Evolutionary conservation across 805 yeast species (phyloP).

Genomic region (Suhomyces emberorum): DNA sequence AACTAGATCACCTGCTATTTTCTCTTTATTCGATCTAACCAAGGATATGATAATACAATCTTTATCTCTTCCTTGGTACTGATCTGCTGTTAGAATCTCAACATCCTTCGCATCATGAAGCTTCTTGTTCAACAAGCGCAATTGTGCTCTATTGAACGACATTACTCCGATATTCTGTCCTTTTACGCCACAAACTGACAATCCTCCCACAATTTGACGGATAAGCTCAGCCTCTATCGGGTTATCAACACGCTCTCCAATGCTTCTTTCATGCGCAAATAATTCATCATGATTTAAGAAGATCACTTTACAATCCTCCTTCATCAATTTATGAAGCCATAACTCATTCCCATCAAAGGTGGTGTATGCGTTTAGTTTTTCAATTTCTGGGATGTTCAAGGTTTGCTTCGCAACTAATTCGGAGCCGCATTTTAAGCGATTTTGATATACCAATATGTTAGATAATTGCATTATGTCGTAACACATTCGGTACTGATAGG

Average conservation of each 20-base stretch:
- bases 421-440: slow-evolving; percentile 73
- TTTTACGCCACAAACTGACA: slow-evolving; percentile 57
- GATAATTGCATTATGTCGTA: slow-evolving; percentile 81
- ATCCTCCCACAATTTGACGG: slow-evolving; percentile 55
- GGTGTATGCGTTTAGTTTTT: slow-evolving; percentile 16
- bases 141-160: slow-evolving; percentile 84
- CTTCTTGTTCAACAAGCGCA: slow-evolving; percentile 32
- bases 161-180: slow-evolving; percentile 73
- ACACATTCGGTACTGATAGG: slow-evolving; percentile 91
- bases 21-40: slow-evolving; percentile 72
- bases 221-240: slow-evolving; percentile 67
- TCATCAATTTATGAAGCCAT: slow-evolving; percentile 61
- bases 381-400: slow-evolving; percentile 47
- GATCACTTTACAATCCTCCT: slow-evolving; percentile 58
- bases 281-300: slow-evolving; percentile 77
- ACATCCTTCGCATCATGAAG: slow-evolving; percentile 39
- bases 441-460: slow-evolving; percentile 73
- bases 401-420: slow-evolving; percentile 56
- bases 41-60: slow-evolving; percentile 86
- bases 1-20: slow-evolving; percentile 70
- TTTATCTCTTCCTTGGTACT: slow-evolving; percentile 94
- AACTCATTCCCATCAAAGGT: slow-evolving; percentile 6
- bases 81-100: slow-evolving; percentile 90
- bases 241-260: slow-evolving; percentile 72
- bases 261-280: slow-evolving; percentile 52